A percentile compares a stretch with the other conserved stretches of the same genome.
Conservation (phyloP, 164 flowering plant genomes). For the Cinnamomum chago region DNA sequence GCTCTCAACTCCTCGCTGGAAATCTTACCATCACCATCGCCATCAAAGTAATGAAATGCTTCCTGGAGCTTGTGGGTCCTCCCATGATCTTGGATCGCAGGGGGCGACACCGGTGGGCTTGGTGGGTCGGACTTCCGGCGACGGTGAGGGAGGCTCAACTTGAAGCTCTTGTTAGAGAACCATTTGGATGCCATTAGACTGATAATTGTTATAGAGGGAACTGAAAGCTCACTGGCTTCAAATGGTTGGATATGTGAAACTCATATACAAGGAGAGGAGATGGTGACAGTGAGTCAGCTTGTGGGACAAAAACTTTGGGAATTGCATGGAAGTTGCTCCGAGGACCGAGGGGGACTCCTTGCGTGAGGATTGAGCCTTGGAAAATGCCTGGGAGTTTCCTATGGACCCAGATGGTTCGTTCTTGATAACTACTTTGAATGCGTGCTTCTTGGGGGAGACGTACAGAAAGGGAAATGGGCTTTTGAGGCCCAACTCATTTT, state of each 20-base stretch:
- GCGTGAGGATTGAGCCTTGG: background rate
- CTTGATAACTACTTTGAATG: background rate
- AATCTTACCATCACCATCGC: slow-evolving; percentile 67
- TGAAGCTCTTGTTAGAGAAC: slow-evolving; percentile 14
- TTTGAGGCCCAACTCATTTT: background rate
- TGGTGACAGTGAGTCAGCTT: too few relatives aligned
- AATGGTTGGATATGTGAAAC: too few relatives aligned
- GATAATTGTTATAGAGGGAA: background rate
- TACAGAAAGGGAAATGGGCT: background rate
- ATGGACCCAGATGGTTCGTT: background rate
- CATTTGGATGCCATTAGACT: slow-evolving; percentile 7
- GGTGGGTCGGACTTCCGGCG: background rate
- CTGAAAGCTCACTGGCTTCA: too few relatives aligned
- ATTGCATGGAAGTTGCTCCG: background rate
- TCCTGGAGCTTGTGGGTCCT: slow-evolving; percentile 33
- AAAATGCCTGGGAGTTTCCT: background rate
- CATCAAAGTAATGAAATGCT: slow-evolving; percentile 60
- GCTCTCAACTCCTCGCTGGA: slow-evolving; percentile 50
- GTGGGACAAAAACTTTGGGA: background rate
- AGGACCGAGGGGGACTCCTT: background rate
- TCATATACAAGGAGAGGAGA: too few relatives aligned
- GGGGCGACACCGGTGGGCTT: background rate
- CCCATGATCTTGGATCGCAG: background rate
- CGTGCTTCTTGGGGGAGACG: background rate
- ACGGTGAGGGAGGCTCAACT: slow-evolving; percentile 8